Conservation (phyloP, 768 basidiomycete species). For the Dentipellis sp. region DNA sequence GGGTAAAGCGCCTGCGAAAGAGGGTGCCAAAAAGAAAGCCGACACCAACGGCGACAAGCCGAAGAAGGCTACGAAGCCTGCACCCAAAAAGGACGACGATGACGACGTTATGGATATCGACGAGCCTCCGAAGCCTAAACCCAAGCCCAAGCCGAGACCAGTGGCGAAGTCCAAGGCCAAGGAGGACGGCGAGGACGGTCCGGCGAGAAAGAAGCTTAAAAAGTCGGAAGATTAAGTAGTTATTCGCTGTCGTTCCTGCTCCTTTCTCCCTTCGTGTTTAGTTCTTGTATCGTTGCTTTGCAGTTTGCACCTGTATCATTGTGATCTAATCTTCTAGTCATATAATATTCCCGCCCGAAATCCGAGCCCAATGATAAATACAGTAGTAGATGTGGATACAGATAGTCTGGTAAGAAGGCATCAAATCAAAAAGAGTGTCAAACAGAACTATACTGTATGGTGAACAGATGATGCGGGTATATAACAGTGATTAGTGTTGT, state of each 20-base stretch:
- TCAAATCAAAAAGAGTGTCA: background rate
- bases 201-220: constrained; percentile 20
- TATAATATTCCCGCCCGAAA: background rate
- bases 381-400: background rate
- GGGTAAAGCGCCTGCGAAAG: constrained; percentile 33
- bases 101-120: constrained; percentile 33
- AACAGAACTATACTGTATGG: background rate
- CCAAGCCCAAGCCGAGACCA: constrained; percentile 36
- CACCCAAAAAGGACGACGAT: constrained; percentile 34
- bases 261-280: background rate
- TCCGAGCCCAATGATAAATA: background rate
- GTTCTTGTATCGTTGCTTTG: background rate
- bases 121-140: constrained; percentile 28
- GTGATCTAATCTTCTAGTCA: background rate
- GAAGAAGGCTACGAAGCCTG: constrained; percentile 33
- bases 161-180: constrained; percentile 28
- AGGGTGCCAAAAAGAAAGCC: constrained; percentile 15
- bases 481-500: too few species aligned
- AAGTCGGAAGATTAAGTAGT: constrained; percentile 30
- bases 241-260: background rate
- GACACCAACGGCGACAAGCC: constrained; percentile 23
- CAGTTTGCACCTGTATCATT: background rate
- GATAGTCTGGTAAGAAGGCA: background rate
- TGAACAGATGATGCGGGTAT: background rate
- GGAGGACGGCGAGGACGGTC: constrained; percentile 12